Percentiles rank a stretch among this genome's conserved stretches.
Conservation (phyloP, 116 monocot species). For the Thalassia testudinum region DNA sequence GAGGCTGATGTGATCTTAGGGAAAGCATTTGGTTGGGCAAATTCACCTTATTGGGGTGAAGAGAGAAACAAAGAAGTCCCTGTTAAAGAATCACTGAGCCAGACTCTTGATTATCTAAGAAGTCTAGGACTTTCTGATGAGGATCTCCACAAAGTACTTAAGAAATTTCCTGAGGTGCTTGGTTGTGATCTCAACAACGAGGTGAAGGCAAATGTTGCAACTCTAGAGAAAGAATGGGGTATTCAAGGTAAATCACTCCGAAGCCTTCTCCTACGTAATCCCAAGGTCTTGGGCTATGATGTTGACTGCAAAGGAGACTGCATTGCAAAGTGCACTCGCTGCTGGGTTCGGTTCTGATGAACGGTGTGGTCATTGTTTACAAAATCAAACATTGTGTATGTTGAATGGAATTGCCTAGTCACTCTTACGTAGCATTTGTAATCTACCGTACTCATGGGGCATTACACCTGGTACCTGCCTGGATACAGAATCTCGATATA, state of each 20-base stretch:
- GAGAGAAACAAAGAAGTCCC: conserved; percentile 60
- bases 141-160: conserved; percentile 74
- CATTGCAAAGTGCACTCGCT: conserved; percentile 71
- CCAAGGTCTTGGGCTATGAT: conserved; percentile 84
- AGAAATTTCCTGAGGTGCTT: conserved; percentile 88
- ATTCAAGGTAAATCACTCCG: conserved; percentile 65
- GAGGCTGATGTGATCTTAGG: conserved; percentile 54
- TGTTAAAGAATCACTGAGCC: conserved; percentile 19
- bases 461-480: no score
- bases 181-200: conserved; percentile 65
- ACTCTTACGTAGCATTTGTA: no score
- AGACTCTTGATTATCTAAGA: conserved; percentile 40
- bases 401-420: no score
- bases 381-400: no score
- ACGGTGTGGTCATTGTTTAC: no score
- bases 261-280: conserved; percentile 79
- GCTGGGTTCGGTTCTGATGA: conserved; percentile 91
- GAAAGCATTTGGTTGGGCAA: conserved; percentile 79
- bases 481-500: no score
- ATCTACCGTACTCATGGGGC: no score
- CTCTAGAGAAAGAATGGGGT: conserved; percentile 71
- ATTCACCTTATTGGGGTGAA: conserved; percentile 94
- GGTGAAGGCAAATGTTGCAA: conserved; percentile 44
- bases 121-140: conserved; percentile 64
- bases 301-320: conserved; percentile 93